Conservation (phyloP, 768 basidiomycete species). For the Xerocomellus intermedius region DNA sequence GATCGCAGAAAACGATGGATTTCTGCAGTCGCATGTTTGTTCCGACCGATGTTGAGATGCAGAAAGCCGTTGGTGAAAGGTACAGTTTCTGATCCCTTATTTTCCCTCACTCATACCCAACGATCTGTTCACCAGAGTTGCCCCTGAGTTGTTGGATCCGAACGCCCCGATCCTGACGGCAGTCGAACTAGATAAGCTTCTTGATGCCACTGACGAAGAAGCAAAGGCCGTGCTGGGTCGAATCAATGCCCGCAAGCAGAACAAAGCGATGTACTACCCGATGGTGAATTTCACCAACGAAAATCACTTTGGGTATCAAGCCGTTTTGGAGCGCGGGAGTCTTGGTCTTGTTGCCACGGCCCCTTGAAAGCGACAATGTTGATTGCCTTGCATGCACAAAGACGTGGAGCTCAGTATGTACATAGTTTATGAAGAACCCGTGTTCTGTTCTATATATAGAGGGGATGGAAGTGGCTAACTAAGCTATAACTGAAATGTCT, state of each 20-base stretch:
- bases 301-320: conserved; percentile 10
- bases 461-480: no score
- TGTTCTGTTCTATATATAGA: no score
- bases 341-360: neutral
- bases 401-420: no score
- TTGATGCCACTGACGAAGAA: conserved; percentile 7
- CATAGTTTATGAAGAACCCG: no score
- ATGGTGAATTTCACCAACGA: conserved; percentile 10
- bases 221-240: conserved; percentile 8
- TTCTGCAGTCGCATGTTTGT: conserved; percentile 7
- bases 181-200: neutral
- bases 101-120: neutral
- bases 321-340: conserved; percentile 2
- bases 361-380: neutral
- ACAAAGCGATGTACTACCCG: conserved; percentile 16
- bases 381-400: no score
- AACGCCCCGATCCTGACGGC: neutral
- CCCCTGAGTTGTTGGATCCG: neutral
- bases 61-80: neutral
- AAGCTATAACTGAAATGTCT: no score
- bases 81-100: neutral
- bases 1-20: conserved; percentile 10
- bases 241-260: conserved; percentile 17
- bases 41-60: conserved; percentile 8
- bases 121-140: neutral